These are phyloP conservation scores for Daldinia loculata DNA, from an alignment of 495 filamentous ascomycete genomes.

Conservation along the genomic window DNA sequence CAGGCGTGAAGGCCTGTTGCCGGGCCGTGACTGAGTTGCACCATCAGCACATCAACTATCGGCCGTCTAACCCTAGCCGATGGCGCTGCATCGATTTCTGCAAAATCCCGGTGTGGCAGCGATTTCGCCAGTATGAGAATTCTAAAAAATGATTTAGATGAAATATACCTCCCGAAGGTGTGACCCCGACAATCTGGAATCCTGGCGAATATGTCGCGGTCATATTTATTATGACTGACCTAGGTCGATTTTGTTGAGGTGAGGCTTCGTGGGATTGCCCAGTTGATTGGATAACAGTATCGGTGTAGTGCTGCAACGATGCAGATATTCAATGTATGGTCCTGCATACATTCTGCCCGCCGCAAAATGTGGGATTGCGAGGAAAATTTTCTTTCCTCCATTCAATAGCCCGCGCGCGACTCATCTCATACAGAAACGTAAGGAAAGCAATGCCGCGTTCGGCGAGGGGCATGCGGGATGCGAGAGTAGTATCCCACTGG, in stretches of 20 bases:
- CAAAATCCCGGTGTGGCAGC: conserved; percentile 23
- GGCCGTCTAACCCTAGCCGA: conserved; percentile 13
- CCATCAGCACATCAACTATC: conserved; percentile 7
- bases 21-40: no score
- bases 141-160: conserved; percentile 7
- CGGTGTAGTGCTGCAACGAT: conserved; percentile 38
- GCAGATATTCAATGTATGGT: conserved; percentile 19
- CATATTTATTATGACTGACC: no score
- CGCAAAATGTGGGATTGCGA: conserved; percentile 10
- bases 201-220: not conserved
- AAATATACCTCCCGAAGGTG: conserved; percentile 11
- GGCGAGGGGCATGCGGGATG: not conserved
- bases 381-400: conserved; percentile 2
- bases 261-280: conserved; percentile 25
- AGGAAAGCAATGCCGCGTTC: not conserved
- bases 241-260: conserved; percentile 30
- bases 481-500: not conserved
- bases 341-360: conserved; percentile 18
- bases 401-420: not conserved
- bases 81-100: conserved; percentile 11
- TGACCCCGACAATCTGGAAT: conserved; percentile 1
- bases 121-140: conserved; percentile 2
- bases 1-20: no score
- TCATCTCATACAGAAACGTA: not conserved
- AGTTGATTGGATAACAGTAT: conserved; percentile 34